Base-by-base conservation (phyloP, 768 basidiomycete species). In the Pleurotus tuber-regium region DNA sequence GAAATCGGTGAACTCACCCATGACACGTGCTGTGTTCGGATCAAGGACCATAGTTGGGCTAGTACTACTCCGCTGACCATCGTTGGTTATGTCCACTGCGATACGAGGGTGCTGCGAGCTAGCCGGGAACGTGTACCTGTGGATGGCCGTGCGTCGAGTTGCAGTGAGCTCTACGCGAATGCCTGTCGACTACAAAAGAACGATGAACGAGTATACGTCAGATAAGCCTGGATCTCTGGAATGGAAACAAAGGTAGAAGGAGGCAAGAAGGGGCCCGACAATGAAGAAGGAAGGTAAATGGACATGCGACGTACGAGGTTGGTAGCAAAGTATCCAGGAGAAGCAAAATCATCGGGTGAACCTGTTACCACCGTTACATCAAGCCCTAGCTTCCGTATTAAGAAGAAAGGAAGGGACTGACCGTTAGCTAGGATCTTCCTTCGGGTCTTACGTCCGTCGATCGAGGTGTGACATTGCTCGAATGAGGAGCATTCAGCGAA, bases 281-380 rank as follows among this genome's bases (percentile, higher is more conserved):
- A n/a, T n/a, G 21, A 28, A 30, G 14, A 42, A 12, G 28, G 16
- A 24, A 26, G 6, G 12, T n/a, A 12, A 26, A 9, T 51, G 38
- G 38, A 43, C 12, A 28, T 18, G 16, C 10, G 28, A 60, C 69
- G 12, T 52, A 80, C 82, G 25, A 85, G 66, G 57, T 83, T 83
- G 1, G 79, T 77, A 0, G 82, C 74, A 59, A 86, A 86, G 60
- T 84, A 86, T 43, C 84, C 84, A 0, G 84, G 84, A 12, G 80
- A 78, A 3, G 83, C 81, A 52, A 70, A 73, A 56, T 86, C 83
- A 53, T 84, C 83, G 3, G 82, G 77, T 26, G 71, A 68, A 10
- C 82, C 82, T 83, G 29, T 8, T 7, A 7, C 30, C 2, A 24
- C 18, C 5, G 25, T 51, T 38, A 26, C 44, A 39, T 7, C 12